These are phyloP conservation scores for Miamiensis avidus DNA, from an alignment of 169 alveolate species.

Conservation along the genomic window DNA sequence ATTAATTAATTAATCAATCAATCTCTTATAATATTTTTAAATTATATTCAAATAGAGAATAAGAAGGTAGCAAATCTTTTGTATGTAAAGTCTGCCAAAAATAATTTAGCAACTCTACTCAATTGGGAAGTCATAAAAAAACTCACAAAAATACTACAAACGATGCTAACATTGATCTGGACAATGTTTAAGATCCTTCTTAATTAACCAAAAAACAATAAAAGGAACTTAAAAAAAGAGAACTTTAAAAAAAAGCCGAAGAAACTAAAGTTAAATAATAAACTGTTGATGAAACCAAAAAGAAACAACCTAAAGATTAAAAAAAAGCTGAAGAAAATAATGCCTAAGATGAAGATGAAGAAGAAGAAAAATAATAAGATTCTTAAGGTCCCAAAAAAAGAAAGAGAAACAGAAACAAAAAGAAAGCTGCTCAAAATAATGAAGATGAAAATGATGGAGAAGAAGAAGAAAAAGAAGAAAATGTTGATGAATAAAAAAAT, in stretches of 20 bases:
- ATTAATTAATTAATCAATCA: no score
- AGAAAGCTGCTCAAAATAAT: not conserved
- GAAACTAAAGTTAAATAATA: not conserved
- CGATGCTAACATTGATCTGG: not conserved
- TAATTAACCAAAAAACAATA: slow-evolving; percentile 48
- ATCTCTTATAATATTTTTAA: no score
- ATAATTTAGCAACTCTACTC: not conserved
- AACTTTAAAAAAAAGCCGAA: slow-evolving; percentile 46
- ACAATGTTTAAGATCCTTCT: slow-evolving; percentile 26
- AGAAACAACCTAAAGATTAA: slow-evolving; percentile 25
- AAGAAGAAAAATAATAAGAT: slow-evolving; percentile 16
- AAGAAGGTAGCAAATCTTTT: no score
- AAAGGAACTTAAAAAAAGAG: slow-evolving; percentile 39
- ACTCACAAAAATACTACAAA: not conserved
- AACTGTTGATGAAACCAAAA: slow-evolving; percentile 10
- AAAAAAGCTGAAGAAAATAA: slow-evolving; percentile 10
- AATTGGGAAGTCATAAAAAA: not conserved
- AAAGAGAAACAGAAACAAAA: slow-evolving; percentile 2
- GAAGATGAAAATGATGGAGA: slow-evolving; percentile 3
- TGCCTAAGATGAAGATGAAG: slow-evolving; percentile 13
- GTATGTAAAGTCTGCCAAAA: not conserved
- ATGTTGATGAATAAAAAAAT: not conserved
- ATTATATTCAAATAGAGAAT: not conserved
- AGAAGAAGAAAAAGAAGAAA: slow-evolving; percentile 1
- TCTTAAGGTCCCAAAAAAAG: not conserved